Percentiles rank a stretch among this genome's conserved stretches.
Evolutionary conservation across 2,329 filamentous ascomycete species (phyloP).

Genomic region (Orbilia ellipsospora): DNA sequence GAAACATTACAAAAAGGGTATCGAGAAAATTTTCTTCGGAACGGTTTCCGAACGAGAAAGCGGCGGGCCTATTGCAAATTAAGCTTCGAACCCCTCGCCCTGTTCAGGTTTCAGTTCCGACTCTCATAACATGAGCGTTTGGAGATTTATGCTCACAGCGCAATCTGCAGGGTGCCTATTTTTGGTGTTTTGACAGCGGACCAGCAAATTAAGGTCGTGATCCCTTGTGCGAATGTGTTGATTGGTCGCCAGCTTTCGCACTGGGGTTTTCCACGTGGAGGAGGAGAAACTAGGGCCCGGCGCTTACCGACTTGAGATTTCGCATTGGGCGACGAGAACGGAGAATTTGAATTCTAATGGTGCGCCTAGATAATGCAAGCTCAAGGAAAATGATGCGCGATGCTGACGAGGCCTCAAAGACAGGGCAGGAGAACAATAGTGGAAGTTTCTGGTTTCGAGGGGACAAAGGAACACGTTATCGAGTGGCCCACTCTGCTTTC

Average conservation of each 20-base stretch:
- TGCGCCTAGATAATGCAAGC: conserved; percentile 40
- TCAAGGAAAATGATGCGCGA: conserved; percentile 36
- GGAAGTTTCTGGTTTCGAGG: conserved; percentile 21
- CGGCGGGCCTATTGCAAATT: background rate
- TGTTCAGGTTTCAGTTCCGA: conserved; percentile 41
- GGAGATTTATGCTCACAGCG: conserved; percentile 22
- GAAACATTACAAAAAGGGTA: background rate
- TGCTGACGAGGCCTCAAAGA: conserved; percentile 36
- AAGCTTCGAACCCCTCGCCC: conserved; percentile 9
- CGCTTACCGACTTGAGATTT: conserved; percentile 34
- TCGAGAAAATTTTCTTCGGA: conserved; percentile 35
- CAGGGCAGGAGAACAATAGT: no score
- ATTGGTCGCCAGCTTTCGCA: conserved; percentile 39
- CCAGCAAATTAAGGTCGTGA: conserved; percentile 25
- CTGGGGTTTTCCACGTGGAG: conserved; percentile 40
- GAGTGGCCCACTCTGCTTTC: conserved; percentile 5
- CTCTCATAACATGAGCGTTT: conserved; percentile 28
- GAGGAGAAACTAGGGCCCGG: conserved; percentile 23
- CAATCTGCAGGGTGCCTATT: conserved; percentile 25
- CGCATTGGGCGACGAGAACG: conserved; percentile 15
- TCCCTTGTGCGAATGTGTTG: conserved; percentile 24
- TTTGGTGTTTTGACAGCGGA: conserved; percentile 38
- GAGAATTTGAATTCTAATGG: background rate
- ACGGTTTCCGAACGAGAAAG: conserved; percentile 14
- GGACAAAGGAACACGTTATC: conserved; percentile 19